phyloP scores from a whole-genome alignment of 1,139 yeast species.

The Suhomyces wounanorum region DNA sequence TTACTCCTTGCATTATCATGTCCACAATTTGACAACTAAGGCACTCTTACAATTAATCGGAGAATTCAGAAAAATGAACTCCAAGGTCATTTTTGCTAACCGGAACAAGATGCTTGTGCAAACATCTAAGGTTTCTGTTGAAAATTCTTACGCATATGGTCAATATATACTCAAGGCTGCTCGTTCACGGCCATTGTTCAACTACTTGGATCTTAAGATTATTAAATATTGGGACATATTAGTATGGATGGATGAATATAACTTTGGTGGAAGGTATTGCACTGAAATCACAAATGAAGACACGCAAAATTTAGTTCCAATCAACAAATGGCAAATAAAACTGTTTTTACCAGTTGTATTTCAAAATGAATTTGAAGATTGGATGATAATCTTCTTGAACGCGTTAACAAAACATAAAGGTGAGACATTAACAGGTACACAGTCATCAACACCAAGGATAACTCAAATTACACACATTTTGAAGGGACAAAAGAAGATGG shows the following conservation, averaged over 20 bases:
- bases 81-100: slow-evolving; percentile 77
- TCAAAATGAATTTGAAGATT: slow-evolving; percentile 82
- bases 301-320: slow-evolving; percentile 56
- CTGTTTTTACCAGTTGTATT: slow-evolving; percentile 72
- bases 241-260: slow-evolving; percentile 92
- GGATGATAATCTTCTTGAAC: slow-evolving; percentile 79
- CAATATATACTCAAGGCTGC: slow-evolving; percentile 80
- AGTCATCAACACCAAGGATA: slow-evolving; percentile 55
- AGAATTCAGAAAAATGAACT: slow-evolving; percentile 78
- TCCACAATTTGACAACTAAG: slow-evolving; percentile 83
- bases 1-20: slow-evolving; percentile 78
- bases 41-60: slow-evolving; percentile 79
- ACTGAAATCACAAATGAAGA: slow-evolving; percentile 57
- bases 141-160: slow-evolving; percentile 91
- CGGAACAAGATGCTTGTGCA: slow-evolving; percentile 72
- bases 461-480: slow-evolving; percentile 66
- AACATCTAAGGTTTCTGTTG: slow-evolving; percentile 78
- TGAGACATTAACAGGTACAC: slow-evolving; percentile 38
- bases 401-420: slow-evolving; percentile 61
- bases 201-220: slow-evolving; percentile 74
- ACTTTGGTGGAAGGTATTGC: slow-evolving; percentile 84
- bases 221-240: slow-evolving; percentile 86
- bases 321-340: slow-evolving; percentile 80
- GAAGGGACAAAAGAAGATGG: slow-evolving; percentile 45
- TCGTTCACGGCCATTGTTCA: slow-evolving; percentile 78